These are phyloP conservation scores for Polyporus arcularius DNA, from an alignment of 768 basidiomycete genomes.

Conservation along the genomic window DNA sequence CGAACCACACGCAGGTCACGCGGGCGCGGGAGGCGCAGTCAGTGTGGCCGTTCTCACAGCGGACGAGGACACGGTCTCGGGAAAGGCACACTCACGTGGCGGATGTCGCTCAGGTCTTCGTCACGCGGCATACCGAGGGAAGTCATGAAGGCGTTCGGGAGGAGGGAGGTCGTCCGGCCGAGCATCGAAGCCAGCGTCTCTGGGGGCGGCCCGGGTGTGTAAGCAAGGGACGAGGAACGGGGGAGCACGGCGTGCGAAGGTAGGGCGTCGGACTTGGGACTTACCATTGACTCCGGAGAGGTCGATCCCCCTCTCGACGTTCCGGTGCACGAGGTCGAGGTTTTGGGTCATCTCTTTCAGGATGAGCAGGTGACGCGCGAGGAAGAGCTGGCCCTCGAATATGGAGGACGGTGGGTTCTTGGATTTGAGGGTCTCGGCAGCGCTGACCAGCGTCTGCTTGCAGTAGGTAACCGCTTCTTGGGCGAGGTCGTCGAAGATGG, in stretches of 20 bases:
- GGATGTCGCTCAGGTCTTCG: conserved; percentile 69
- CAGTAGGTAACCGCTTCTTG: conserved; percentile 89
- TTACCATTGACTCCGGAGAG: conserved; percentile 62
- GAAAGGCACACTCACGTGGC: conserved; percentile 51
- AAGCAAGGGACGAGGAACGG: conserved; percentile 4
- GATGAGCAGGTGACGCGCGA: conserved; percentile 86
- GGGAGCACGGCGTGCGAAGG: not conserved
- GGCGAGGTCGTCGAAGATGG: conserved; percentile 95
- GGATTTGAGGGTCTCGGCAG: conserved; percentile 62
- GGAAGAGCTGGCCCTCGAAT: conserved; percentile 82
- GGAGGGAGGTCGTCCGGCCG: conserved; percentile 57
- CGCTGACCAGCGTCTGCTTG: conserved; percentile 75
- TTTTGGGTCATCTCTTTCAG: conserved; percentile 87
- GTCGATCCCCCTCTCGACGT: conserved; percentile 41
- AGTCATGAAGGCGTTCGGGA: conserved; percentile 71
- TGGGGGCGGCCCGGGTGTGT: conserved; percentile 21
- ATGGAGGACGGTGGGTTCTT: conserved; percentile 45
- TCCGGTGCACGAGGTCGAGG: conserved; percentile 61
- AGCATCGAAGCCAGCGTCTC: conserved; percentile 63
- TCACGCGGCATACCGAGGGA: conserved; percentile 66
- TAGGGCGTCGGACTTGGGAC: conserved; percentile 16
- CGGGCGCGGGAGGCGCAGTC: not conserved
- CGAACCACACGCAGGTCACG: not conserved
- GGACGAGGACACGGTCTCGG: conserved; percentile 4
- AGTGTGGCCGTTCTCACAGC: conserved; percentile 2